Percentiles rank a stretch among this genome's conserved stretches.
These are phyloP conservation scores for Oldenlandia corymbosa DNA, from an alignment of 257 asterid species.

Conservation along the genomic window DNA sequence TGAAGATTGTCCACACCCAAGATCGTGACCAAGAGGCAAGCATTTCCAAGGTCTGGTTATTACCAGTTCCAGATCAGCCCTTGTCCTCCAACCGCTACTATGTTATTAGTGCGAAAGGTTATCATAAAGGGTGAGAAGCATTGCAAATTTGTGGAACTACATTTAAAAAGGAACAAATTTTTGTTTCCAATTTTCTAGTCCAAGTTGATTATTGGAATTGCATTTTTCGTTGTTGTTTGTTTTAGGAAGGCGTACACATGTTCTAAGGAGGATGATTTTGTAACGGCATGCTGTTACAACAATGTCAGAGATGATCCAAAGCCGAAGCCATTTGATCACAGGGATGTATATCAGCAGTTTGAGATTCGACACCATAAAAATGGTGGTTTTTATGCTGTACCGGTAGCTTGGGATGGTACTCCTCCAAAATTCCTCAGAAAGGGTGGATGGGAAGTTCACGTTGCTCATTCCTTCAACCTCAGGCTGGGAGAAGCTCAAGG, in stretches of 20 bases:
- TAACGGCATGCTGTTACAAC: conserved; percentile 48
- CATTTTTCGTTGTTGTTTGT: not conserved
- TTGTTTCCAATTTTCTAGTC: not conserved
- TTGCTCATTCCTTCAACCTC: conserved; percentile 34
- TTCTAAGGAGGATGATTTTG: conserved; percentile 36
- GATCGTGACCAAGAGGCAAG: conserved; percentile 42
- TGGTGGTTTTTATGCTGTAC: conserved; percentile 65
- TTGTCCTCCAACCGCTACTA: conserved; percentile 64
- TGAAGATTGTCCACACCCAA: conserved; percentile 60
- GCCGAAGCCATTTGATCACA: conserved; percentile 50
- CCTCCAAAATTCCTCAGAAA: conserved; percentile 63
- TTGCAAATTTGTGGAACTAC: not conserved
- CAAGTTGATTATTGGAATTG: not conserved
- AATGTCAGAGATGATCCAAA: conserved; percentile 20
- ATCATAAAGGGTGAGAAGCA: conserved; percentile 51
- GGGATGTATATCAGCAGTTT: conserved; percentile 65
- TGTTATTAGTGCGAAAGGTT: conserved; percentile 61
- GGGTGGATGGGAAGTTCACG: conserved; percentile 62
- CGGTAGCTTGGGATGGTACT: conserved; percentile 62
- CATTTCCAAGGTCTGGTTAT: conserved; percentile 56
- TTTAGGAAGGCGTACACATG: conserved; percentile 63
- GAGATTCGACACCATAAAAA: conserved; percentile 44
- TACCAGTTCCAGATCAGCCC: conserved; percentile 69
- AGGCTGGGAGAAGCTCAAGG: conserved; percentile 47
- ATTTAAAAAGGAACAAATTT: no score